A percentile compares a stretch with the other conserved stretches of the same genome.
phyloP scores from a whole-genome alignment of 306 rosid genomes.

The Vicia villosa region DNA sequence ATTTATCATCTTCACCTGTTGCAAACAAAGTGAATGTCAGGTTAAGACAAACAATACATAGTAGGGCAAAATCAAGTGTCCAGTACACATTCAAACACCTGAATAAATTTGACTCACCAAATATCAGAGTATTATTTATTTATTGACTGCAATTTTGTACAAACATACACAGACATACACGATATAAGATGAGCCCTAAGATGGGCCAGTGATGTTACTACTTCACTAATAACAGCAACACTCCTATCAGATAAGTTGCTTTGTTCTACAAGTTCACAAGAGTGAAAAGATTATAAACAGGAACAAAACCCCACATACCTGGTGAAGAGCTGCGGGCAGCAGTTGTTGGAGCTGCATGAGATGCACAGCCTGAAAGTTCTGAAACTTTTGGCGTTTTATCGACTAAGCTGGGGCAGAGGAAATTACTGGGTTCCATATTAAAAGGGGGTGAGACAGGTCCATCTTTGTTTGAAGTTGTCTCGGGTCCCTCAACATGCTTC shows the following conservation, averaged over 20 bases:
- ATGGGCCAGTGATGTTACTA: background rate
- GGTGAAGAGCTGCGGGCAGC: constrained; percentile 77
- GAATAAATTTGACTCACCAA: background rate
- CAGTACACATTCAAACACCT: background rate
- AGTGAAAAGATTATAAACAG: background rate
- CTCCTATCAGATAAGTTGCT: background rate
- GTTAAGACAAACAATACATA: background rate
- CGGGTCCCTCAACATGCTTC: constrained; percentile 67
- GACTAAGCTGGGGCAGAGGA: constrained; percentile 52
- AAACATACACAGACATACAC: background rate
- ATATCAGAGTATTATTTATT: constrained; percentile 6
- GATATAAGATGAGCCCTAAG: background rate
- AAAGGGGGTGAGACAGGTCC: constrained; percentile 48
- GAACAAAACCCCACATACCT: constrained; percentile 46
- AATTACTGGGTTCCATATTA: constrained; percentile 52
- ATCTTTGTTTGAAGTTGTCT: constrained; percentile 51
- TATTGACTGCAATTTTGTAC: constrained; percentile 3
- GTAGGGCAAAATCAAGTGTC: background rate
- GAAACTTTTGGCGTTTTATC: constrained; percentile 68
- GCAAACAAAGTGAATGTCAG: constrained; percentile 32
- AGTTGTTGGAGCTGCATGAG: constrained; percentile 85
- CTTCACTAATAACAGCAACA: background rate
- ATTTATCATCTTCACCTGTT: constrained; percentile 66
- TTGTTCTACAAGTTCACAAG: background rate
- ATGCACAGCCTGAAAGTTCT: constrained; percentile 65